A percentile compares a stretch with the other conserved stretches of the same genome.
Evolutionary conservation across 371 early-diverging fungal species (phyloP).

Genomic region (Mucor plumbeus): DNA sequence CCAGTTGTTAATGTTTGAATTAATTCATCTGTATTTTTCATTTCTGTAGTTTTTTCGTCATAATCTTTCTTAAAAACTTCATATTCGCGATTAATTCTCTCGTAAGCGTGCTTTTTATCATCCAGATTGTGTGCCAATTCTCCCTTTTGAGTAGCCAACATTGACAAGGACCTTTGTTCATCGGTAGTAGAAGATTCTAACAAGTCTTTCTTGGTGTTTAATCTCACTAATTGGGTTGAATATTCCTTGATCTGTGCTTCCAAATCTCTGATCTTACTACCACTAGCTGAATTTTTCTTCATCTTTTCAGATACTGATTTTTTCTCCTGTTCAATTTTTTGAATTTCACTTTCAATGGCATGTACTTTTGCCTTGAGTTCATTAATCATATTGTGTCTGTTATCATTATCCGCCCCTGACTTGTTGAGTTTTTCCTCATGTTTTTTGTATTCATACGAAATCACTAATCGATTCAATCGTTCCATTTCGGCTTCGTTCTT

Average conservation of each 20-base stretch:
- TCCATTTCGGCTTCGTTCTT: slow-evolving; percentile 91
- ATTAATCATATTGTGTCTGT: slow-evolving; percentile 34
- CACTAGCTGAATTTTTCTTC: slow-evolving; percentile 46
- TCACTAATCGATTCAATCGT: slow-evolving; percentile 74
- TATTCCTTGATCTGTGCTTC: slow-evolving; percentile 76
- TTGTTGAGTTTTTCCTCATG: slow-evolving; percentile 55
- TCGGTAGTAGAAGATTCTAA: slow-evolving; percentile 76
- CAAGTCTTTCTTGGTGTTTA: slow-evolving; percentile 82
- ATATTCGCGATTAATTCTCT: slow-evolving; percentile 60
- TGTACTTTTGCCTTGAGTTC: slow-evolving; percentile 35
- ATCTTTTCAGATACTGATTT: slow-evolving; percentile 46
- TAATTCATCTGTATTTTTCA: slow-evolving; percentile 81
- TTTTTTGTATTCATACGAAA: slow-evolving; percentile 83
- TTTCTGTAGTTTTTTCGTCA: slow-evolving; percentile 69
- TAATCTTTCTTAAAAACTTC: slow-evolving; percentile 63
- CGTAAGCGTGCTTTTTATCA: slow-evolving; percentile 57
- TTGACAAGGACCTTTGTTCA: slow-evolving; percentile 61
- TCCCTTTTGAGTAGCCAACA: slow-evolving; percentile 40
- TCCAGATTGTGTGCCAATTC: slow-evolving; percentile 57
- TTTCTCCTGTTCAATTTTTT: slow-evolving; percentile 53
- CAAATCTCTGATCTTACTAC: slow-evolving; percentile 65
- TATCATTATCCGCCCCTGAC: slow-evolving; percentile 44
- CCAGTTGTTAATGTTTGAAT: slow-evolving; percentile 94
- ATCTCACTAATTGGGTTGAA: slow-evolving; percentile 76
- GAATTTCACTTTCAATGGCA: slow-evolving; percentile 53